Evolutionary conservation across 441 rosid genomes (phyloP).

Genomic region (Kokia cookei): DNA sequence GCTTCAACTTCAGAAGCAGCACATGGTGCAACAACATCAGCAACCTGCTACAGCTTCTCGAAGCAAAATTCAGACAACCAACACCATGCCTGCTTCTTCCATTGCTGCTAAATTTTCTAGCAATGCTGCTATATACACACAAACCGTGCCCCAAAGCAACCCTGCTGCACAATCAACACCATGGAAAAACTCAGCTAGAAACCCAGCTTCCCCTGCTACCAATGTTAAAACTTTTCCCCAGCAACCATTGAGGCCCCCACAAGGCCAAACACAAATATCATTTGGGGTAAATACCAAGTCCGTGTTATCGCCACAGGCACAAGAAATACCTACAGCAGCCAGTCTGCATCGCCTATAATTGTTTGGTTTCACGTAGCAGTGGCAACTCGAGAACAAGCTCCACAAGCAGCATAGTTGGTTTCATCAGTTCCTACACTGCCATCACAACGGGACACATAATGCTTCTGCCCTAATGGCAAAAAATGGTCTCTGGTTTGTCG

Average conservation of each 20-base stretch:
- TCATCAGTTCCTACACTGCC: slow-evolving; percentile 16
- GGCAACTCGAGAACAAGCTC: slow-evolving; percentile 21
- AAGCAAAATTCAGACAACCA: slow-evolving; percentile 17
- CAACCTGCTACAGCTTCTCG: slow-evolving; percentile 21
- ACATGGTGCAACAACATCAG: slow-evolving; percentile 14
- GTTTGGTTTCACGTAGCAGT: slow-evolving; percentile 21
- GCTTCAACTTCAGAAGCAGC: slow-evolving; percentile 29
- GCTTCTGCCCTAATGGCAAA: slow-evolving; percentile 29
- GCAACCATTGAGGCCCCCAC: slow-evolving; percentile 26
- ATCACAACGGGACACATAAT: slow-evolving; percentile 25
- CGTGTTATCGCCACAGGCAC: slow-evolving; percentile 12
- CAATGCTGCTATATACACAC: slow-evolving; percentile 6
- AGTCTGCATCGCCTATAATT: slow-evolving; percentile 17
- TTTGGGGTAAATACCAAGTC: slow-evolving; percentile 31
- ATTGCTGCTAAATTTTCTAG: slow-evolving; percentile 11
- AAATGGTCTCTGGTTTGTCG: slow-evolving; percentile 49
- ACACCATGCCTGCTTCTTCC: slow-evolving; percentile 14
- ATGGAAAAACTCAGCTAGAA: slow-evolving; percentile 28
- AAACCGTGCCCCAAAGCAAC: slow-evolving; percentile 18
- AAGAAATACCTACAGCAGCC: slow-evolving; percentile 24
- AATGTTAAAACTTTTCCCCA: slow-evolving; percentile 26
- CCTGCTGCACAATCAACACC: slow-evolving; percentile 23
- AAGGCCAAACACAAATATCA: slow-evolving; percentile 43
- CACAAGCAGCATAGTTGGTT: slow-evolving; percentile 22
- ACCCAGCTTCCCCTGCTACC: slow-evolving; percentile 10